Evolutionary conservation across 345 rosid genomes (phyloP).

Genomic region (Sisymbrium altissimum): DNA sequence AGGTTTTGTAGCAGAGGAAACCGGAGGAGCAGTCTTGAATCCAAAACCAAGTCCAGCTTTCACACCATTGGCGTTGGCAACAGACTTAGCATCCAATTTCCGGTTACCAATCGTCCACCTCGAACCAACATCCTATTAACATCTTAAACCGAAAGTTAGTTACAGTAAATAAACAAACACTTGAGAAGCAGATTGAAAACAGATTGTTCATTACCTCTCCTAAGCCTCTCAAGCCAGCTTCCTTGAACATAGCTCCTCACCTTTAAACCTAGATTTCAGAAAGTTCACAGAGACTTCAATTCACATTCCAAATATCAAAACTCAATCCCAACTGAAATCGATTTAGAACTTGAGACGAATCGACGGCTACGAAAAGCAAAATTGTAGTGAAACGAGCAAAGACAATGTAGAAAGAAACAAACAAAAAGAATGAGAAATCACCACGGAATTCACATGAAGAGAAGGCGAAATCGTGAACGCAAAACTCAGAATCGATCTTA

Average conservation of each 20-base stretch:
- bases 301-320: not conserved
- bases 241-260: conserved; percentile 36
- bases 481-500: conserved; percentile 22
- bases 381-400: conserved; percentile 9
- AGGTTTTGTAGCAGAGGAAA: conserved; percentile 33
- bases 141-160: not conserved
- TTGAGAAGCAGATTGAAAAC: not conserved
- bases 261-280: not conserved
- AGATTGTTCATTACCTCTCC: conserved; percentile 22
- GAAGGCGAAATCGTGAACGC: conserved; percentile 21
- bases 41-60: conserved; percentile 34
- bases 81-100: conserved; percentile 32
- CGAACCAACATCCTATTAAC: conserved; percentile 34
- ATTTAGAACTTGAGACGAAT: not conserved
- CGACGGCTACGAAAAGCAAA: not conserved
- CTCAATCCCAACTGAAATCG: not conserved
- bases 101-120: conserved; percentile 27
- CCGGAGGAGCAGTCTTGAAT: conserved; percentile 40
- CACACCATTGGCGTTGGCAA: conserved; percentile 27
- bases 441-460: conserved; percentile 22
- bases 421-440: not conserved
- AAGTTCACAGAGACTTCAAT: not conserved
- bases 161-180: not conserved
- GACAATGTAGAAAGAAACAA: not conserved
- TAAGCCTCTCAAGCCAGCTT: conserved; percentile 27